Evolutionary conservation across 2,329 filamentous ascomycete species (phyloP).

Genomic region (Aspergillus piperis): DNA sequence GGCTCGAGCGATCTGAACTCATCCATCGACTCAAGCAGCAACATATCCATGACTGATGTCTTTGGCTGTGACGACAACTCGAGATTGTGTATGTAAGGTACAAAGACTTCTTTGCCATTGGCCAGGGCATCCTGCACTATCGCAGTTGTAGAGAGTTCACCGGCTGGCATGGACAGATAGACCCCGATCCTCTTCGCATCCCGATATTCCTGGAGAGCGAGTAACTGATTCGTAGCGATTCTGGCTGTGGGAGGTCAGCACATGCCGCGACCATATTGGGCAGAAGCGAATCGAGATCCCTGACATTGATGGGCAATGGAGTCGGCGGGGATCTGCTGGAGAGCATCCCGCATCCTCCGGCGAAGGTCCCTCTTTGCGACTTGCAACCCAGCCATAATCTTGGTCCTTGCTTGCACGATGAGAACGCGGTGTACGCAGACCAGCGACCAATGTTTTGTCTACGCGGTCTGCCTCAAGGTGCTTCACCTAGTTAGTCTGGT

Average conservation of each 20-base stretch:
- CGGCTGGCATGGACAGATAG: conserved; percentile 88
- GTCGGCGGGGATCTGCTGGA: conserved; percentile 64
- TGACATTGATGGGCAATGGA: conserved; percentile 70
- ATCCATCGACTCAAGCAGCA: conserved; percentile 68
- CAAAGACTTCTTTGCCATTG: conserved; percentile 80
- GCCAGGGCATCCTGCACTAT: conserved; percentile 80
- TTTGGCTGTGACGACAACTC: conserved; percentile 48
- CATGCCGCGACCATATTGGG: conserved; percentile 3
- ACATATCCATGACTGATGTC: conserved; percentile 89
- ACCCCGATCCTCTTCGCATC: conserved; percentile 76
- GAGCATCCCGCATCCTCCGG: conserved; percentile 65
- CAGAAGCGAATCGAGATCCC: conserved; percentile 29
- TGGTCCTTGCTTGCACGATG: conserved; percentile 14
- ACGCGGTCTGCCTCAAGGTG: too few relatives aligned
- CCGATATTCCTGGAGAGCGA: conserved; percentile 71
- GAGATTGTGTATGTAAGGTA: conserved; percentile 80
- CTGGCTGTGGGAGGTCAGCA: conserved; percentile 55
- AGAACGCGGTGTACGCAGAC: neutral
- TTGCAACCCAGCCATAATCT: conserved; percentile 59
- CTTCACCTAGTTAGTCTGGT: too few relatives aligned
- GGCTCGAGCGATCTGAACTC: conserved; percentile 77
- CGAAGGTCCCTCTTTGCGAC: conserved; percentile 77
- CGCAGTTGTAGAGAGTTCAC: conserved; percentile 79
- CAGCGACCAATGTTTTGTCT: too few relatives aligned
- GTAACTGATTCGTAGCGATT: conserved; percentile 64